Conservation (phyloP, 1,284 basidiomycete species). For the Cutaneotrichosporon dermatis region DNA sequence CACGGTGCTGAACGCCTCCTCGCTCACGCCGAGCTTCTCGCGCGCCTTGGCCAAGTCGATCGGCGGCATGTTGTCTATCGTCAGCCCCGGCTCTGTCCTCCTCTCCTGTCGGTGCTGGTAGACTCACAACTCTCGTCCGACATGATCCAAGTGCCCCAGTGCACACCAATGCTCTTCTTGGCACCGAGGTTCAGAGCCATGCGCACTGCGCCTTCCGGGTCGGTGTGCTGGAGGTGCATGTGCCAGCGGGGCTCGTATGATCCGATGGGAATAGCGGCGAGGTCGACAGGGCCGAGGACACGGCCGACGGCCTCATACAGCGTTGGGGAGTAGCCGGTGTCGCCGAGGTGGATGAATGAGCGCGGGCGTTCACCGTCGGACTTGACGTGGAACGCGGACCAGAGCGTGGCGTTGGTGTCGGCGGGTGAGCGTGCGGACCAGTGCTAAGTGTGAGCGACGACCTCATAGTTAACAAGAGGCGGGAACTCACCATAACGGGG, state of each 20-base stretch:
- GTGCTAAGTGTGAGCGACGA: slow-evolving; percentile 28
- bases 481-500: slow-evolving; percentile 31
- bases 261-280: slow-evolving; percentile 52
- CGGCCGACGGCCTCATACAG: slow-evolving; percentile 50
- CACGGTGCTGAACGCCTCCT: slow-evolving; percentile 32
- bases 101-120: too few species aligned
- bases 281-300: slow-evolving; percentile 49
- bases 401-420: slow-evolving; percentile 52
- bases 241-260: slow-evolving; percentile 50
- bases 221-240: slow-evolving; percentile 48
- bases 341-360: slow-evolving; percentile 51
- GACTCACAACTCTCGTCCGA: slow-evolving; percentile 47
- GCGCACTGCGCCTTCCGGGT: slow-evolving; percentile 48
- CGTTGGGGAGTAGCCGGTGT: slow-evolving; percentile 49
- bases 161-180: slow-evolving; percentile 46
- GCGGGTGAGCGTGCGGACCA: slow-evolving; percentile 51
- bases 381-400: slow-evolving; percentile 49
- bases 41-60: slow-evolving; percentile 37
- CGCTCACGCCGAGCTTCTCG: slow-evolving; percentile 30
- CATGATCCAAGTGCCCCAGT: slow-evolving; percentile 54
- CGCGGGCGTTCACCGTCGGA: slow-evolving; percentile 21
- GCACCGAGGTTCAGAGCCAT: slow-evolving; percentile 45
- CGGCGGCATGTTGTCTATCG: slow-evolving; percentile 40
- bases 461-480: neutral
- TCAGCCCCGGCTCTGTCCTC: neutral